Evolutionary conservation across 495 filamentous ascomycete genomes (phyloP).

Genomic region (Penicillium alfredii): DNA sequence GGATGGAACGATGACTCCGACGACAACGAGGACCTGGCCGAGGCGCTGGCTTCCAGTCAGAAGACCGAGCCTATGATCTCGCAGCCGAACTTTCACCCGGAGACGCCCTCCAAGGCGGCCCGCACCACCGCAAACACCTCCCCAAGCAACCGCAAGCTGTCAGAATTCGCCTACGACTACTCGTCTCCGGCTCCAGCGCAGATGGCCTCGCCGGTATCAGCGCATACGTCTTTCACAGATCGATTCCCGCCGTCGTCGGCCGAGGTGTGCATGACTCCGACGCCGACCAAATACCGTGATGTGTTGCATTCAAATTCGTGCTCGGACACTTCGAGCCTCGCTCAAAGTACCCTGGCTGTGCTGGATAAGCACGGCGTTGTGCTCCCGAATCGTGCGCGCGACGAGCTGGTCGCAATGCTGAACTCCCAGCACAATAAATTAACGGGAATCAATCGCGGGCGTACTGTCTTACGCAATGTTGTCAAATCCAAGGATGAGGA

Average conservation of each 20-base stretch:
- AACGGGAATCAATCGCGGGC: conserved; percentile 52
- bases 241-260: conserved; percentile 27
- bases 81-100: conserved; percentile 17
- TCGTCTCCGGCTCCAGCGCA: conserved; percentile 7
- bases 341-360: conserved; percentile 42
- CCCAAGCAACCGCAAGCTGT: conserved; percentile 48
- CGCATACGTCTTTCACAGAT: conserved; percentile 13
- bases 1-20: conserved; percentile 42
- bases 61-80: conserved; percentile 12
- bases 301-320: conserved; percentile 20
- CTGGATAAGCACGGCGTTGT: conserved; percentile 46
- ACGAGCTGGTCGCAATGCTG: conserved; percentile 43
- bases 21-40: conserved; percentile 21
- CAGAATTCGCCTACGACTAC: conserved; percentile 18
- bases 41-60: conserved; percentile 9
- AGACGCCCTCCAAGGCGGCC: conserved; percentile 30
- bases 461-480: conserved; percentile 56
- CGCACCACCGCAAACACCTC: conserved; percentile 41
- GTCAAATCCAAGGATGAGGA: conserved; percentile 57
- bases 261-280: conserved; percentile 42
- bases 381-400: conserved; percentile 31
- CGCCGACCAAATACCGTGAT: conserved; percentile 42
- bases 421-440: conserved; percentile 50
- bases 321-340: conserved; percentile 42
- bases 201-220: conserved; percentile 20